Evolutionary conservation across 441 rosid species (phyloP).

Genomic region (Adansonia grandidieri): DNA sequence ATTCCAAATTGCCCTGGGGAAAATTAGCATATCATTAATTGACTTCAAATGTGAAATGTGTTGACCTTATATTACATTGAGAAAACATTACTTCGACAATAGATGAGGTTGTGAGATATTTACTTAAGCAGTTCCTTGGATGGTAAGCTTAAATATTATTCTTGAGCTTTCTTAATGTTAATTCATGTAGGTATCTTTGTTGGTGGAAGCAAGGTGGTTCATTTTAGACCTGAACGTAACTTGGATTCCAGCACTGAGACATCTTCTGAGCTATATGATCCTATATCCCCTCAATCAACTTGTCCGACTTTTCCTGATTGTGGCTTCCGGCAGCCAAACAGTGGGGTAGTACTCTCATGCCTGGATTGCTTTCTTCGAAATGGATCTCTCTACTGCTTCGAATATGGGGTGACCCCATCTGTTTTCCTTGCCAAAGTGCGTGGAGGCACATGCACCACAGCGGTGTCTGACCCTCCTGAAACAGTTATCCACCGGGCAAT

Average conservation of each 20-base stretch:
- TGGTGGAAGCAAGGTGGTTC: slow-evolving; percentile 98
- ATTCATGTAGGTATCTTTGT: slow-evolving; percentile 78
- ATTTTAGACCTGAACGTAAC: slow-evolving; percentile 71
- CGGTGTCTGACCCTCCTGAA: slow-evolving; percentile 64
- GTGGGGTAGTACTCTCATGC: slow-evolving; percentile 89
- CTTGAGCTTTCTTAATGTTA: slow-evolving; percentile 12
- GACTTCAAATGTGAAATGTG: background rate
- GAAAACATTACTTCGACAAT: background rate
- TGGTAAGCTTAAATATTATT: slow-evolving; percentile 6
- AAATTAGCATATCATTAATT: too few relatives aligned
- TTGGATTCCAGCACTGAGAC: slow-evolving; percentile 43
- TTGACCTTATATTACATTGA: background rate
- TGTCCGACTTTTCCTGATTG: slow-evolving; percentile 91
- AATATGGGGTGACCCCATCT: slow-evolving; percentile 75
- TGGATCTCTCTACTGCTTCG: slow-evolving; percentile 81
- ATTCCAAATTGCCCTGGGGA: too few relatives aligned
- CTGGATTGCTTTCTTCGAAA: slow-evolving; percentile 83
- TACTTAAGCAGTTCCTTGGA: background rate
- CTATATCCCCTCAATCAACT: slow-evolving; percentile 46
- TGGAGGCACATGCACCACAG: slow-evolving; percentile 96
- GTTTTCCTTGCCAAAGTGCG: slow-evolving; percentile 83
- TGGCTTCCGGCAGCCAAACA: slow-evolving; percentile 83
- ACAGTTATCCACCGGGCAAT: slow-evolving; percentile 83
- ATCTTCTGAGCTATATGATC: slow-evolving; percentile 46
- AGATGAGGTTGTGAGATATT: background rate